Evolutionary conservation across 169 alveolate species (phyloP).

Genomic region (Theileria parva): DNA sequence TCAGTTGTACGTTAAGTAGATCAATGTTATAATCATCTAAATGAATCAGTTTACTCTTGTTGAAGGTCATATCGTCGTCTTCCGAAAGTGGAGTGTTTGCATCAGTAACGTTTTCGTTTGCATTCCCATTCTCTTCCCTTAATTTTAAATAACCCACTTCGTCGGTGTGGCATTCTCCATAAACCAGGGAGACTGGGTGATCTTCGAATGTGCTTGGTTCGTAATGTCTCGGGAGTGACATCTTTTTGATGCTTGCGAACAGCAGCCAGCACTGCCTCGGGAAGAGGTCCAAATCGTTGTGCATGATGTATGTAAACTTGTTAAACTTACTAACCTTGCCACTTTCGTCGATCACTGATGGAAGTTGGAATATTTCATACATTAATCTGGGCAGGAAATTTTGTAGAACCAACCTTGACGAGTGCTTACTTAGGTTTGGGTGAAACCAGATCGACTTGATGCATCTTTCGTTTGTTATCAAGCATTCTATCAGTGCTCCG

Average conservation of each 20-base stretch:
- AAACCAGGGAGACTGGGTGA: slow-evolving; percentile 63
- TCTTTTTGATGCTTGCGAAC: slow-evolving; percentile 73
- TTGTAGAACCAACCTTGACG: slow-evolving; percentile 70
- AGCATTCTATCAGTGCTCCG: slow-evolving; percentile 77
- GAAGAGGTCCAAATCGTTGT: slow-evolving; percentile 78
- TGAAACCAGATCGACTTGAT: slow-evolving; percentile 77
- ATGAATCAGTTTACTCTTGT: background rate
- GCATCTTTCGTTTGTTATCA: slow-evolving; percentile 71
- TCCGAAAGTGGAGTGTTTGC: background rate
- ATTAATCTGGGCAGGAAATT: slow-evolving; percentile 76
- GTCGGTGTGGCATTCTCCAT: slow-evolving; percentile 69
- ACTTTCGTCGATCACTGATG: slow-evolving; percentile 37
- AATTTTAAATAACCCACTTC: slow-evolving; percentile 48
- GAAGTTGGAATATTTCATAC: slow-evolving; percentile 72
- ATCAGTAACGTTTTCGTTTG: background rate
- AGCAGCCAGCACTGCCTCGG: slow-evolving; percentile 81
- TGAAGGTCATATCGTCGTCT: background rate
- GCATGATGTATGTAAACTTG: slow-evolving; percentile 74
- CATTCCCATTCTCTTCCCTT: background rate
- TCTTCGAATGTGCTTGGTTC: slow-evolving; percentile 74
- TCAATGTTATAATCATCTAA: background rate
- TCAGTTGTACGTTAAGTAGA: background rate
- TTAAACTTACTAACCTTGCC: slow-evolving; percentile 46
- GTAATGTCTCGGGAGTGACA: slow-evolving; percentile 80
- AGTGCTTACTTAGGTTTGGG: slow-evolving; percentile 73